These are phyloP conservation scores for Leishmania lainsoni DNA, from an alignment of 208 protist species.

Conservation along the genomic window DNA sequence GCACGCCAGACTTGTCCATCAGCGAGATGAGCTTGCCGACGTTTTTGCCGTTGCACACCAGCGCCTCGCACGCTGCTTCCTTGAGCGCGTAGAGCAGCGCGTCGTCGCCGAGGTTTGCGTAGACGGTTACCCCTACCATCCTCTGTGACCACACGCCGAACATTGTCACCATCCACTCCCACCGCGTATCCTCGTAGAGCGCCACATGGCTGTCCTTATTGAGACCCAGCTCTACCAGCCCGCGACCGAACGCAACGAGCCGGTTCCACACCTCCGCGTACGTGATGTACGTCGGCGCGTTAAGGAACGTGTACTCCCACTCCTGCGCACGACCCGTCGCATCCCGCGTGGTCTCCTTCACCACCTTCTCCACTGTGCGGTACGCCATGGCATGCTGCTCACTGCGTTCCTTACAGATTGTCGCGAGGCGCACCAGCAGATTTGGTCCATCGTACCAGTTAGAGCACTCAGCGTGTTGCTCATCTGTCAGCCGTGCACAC, in stretches of 20 bases:
- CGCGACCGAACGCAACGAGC: conserved; percentile 59
- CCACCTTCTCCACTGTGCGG: conserved; percentile 43
- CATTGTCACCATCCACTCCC: conserved; percentile 82
- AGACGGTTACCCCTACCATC: conserved; percentile 78
- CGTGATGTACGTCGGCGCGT: conserved; percentile 53
- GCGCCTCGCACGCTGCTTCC: conserved; percentile 68
- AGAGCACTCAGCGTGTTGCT: conserved; percentile 45
- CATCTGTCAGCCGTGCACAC: conserved; percentile 39
- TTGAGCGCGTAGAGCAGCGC: conserved; percentile 79
- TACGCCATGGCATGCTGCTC: conserved; percentile 49
- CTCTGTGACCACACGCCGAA: conserved; percentile 72
- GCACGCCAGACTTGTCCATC: conserved; percentile 27
- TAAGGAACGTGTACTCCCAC: conserved; percentile 61
- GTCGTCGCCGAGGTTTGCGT: conserved; percentile 86
- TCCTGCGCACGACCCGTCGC: conserved; percentile 43
- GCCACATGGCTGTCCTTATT: conserved; percentile 41
- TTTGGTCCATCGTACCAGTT: conserved; percentile 50
- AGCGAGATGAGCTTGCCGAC: conserved; percentile 48
- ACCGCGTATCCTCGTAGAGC: conserved; percentile 89
- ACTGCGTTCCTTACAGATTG: conserved; percentile 31
- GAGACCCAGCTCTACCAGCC: conserved; percentile 60
- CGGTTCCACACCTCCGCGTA: conserved; percentile 62
- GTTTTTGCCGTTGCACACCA: conserved; percentile 78
- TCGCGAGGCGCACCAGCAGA: conserved; percentile 47
- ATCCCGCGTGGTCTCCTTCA: conserved; percentile 40